Base-by-base conservation (phyloP, 1,284 basidiomycete genomes). In the Phlebopus sp. region DNA sequence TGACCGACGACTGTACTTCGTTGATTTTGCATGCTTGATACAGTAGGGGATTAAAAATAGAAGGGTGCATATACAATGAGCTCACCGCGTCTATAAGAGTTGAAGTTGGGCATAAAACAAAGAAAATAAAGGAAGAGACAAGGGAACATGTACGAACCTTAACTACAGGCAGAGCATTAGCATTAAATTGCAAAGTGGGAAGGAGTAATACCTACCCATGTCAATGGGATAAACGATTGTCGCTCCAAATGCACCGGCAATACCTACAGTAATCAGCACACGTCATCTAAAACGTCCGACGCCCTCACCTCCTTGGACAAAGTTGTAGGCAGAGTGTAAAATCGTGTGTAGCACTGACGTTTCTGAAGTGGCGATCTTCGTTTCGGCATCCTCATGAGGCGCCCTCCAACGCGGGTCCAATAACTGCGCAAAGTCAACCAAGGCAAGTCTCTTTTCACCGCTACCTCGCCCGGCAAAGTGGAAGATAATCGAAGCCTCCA, bases 161-260 rank as follows among this genome's bases (percentile, higher is more conserved):
- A 56, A 87, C 83, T 87, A 37, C 43, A 47, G n/a, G 48, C 59
- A 3, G 59, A 53, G 39, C 23, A 46, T 46, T 8, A 50, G 35
- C 50, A 37, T 46, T 34, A 37, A 53, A 48, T 13, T 5, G 43
- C 18, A 15, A 10, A 42, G 42, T 21, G 39, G 44, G 17, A 31
- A 13, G 31, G 10, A 32, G 47, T 47, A 45, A 5, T 27, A 76
- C 87, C 75, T 64, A 86, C 89, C 92, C 68, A 95, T 79, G 71
- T 96, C 92, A 67, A 96, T 96, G 30, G 92, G 92, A 67, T 96
- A 95, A 25, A 96, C 92, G 40, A 92, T 91, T 52, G 86, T 97
- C 44, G 88, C 95, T 56, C 94, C 94, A 55, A 92, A 82, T 21
- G 91, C 92, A 50, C 96, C 96, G 34, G 96, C 94, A 53, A 97